phyloP scores from a whole-genome alignment of 2,329 filamentous ascomycete genomes.

The Xylaria sp. region DNA sequence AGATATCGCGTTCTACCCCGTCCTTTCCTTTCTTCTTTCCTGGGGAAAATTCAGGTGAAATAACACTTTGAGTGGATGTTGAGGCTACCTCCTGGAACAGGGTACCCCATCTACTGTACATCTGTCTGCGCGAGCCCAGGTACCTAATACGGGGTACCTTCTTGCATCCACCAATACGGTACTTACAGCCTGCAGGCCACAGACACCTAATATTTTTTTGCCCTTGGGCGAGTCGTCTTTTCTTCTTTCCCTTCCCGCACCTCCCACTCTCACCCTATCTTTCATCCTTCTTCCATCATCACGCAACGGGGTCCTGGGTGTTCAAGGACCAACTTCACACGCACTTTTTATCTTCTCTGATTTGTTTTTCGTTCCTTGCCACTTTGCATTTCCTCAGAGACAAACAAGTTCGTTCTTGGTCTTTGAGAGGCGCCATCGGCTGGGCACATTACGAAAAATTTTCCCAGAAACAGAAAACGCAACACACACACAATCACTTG shows the following conservation, averaged over 20 bases:
- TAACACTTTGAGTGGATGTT: conserved; percentile 12
- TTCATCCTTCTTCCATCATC: conserved; percentile 31
- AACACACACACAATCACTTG: conserved; percentile 27
- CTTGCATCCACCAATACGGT: conserved; percentile 34
- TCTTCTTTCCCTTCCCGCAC: conserved; percentile 29
- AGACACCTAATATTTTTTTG: conserved; percentile 40
- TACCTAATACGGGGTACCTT: conserved; percentile 15
- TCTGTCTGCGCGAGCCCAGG: background rate
- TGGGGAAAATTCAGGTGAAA: background rate
- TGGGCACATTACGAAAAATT: conserved; percentile 44
- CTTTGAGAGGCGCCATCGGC: conserved; percentile 44
- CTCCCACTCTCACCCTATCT: conserved; percentile 27
- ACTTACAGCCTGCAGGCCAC: conserved; percentile 35
- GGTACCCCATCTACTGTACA: conserved; percentile 13
- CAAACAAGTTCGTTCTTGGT: conserved; percentile 46
- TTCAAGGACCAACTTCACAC: conserved; percentile 33
- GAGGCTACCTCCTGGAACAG: conserved; percentile 19
- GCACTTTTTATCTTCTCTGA: conserved; percentile 36
- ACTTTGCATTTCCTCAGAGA: conserved; percentile 44
- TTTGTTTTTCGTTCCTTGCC: conserved; percentile 38
- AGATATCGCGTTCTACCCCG: background rate
- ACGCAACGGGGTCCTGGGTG: conserved; percentile 35
- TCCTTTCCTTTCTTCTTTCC: background rate
- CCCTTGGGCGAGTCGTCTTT: conserved; percentile 33
- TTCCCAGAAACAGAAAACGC: conserved; percentile 31